Percentiles rank a stretch among this genome's conserved stretches.
phyloP scores from a whole-genome alignment of 306 rosid species.

The Fragaria nilgerrensis region DNA sequence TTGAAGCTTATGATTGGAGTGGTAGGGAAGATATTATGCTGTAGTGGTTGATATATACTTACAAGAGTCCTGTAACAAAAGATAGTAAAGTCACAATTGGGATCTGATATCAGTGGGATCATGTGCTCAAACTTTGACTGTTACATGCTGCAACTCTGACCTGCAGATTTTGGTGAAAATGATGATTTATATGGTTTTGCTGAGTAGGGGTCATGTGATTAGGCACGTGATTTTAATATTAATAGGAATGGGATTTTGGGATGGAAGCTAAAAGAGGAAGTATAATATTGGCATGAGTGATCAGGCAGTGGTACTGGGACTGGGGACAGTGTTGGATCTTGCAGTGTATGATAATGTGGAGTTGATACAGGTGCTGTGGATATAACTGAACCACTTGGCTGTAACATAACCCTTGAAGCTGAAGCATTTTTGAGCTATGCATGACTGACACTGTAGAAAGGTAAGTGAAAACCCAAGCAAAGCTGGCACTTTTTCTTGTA shows the following conservation, averaged over 20 bases:
- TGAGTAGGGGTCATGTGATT: conserved; percentile 43
- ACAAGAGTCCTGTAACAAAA: conserved; percentile 15
- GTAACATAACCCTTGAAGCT: neutral
- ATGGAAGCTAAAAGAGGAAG: conserved; percentile 24
- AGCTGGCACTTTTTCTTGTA: neutral
- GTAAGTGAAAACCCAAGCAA: conserved; percentile 3
- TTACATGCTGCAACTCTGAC: conserved; percentile 30
- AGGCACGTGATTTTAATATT: conserved; percentile 52
- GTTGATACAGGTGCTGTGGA: conserved; percentile 13
- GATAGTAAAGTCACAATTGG: conserved; percentile 27
- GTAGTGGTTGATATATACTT: conserved; percentile 24
- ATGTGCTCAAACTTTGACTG: conserved; percentile 58
- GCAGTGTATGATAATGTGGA: conserved; percentile 20
- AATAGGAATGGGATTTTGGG: conserved; percentile 17
- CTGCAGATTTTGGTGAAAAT: conserved; percentile 29
- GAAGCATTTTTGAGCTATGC: conserved; percentile 2
- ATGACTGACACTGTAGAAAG: neutral
- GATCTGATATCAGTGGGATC: conserved; percentile 52
- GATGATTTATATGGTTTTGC: conserved; percentile 5
- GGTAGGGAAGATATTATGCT: conserved; percentile 1
- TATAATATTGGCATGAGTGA: conserved; percentile 22
- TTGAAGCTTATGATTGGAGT: conserved; percentile 22
- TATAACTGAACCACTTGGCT: neutral
- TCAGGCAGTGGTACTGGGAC: conserved; percentile 11
- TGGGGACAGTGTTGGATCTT: conserved; percentile 24